Conservation (phyloP, 768 basidiomycete species). For the Suillus variegatus region DNA sequence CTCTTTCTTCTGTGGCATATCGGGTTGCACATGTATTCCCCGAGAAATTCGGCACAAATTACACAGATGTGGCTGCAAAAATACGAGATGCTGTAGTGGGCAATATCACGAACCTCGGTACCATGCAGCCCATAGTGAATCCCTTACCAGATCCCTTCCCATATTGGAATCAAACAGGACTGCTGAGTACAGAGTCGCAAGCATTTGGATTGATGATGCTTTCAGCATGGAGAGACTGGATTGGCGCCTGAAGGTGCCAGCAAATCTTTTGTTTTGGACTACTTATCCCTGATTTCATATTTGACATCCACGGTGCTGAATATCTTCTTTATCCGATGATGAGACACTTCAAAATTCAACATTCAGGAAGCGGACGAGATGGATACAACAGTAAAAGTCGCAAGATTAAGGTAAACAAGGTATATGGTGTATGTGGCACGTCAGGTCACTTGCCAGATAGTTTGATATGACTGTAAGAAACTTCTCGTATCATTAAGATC, state of each 20-base stretch:
- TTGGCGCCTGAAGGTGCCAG: not conserved
- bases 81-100: constrained; percentile 33
- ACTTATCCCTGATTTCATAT: not conserved
- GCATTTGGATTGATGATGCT: constrained; percentile 23
- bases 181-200: constrained; percentile 22
- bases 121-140: constrained; percentile 37
- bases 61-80: constrained; percentile 30
- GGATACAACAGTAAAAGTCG: too few species aligned
- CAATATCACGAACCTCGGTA: constrained; percentile 37
- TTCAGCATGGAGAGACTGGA: constrained; percentile 21
- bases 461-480: too few species aligned
- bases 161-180: constrained; percentile 26
- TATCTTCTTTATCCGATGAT: not conserved
- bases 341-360: not conserved
- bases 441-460: not conserved
- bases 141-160: constrained; percentile 22
- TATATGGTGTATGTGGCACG: not conserved
- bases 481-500: too few species aligned
- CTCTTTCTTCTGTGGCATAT: constrained; percentile 24
- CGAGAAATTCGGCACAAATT: constrained; percentile 29
- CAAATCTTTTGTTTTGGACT: not conserved
- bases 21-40: constrained; percentile 33
- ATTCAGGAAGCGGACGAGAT: not conserved
- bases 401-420: not conserved
- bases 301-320: too few species aligned